Conservation (phyloP, 257 asterid genomes). For the Fraxinus pennsylvanica region DNA sequence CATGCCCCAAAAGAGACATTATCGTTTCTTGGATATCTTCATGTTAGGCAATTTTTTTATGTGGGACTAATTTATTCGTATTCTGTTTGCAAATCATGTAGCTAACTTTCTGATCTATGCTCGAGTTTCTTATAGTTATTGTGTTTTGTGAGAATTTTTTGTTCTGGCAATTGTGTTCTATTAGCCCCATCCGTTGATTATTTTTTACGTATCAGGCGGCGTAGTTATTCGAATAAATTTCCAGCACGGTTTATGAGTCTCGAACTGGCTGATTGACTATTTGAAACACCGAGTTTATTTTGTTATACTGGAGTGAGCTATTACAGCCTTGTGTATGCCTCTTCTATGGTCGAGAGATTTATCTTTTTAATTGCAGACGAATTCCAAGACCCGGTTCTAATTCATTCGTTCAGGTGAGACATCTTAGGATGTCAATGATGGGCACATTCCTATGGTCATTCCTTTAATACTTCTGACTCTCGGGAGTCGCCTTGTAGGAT, state of each 20-base stretch:
- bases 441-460: not conserved
- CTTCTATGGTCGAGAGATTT: not conserved
- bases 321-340: too few species aligned
- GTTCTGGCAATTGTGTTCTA: not conserved
- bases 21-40: conserved; percentile 19
- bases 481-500: too few species aligned
- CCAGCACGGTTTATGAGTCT: not conserved
- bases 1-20: conserved; percentile 23
- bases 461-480: not conserved
- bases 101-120: not conserved
- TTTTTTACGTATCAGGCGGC: not conserved
- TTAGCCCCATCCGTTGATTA: not conserved
- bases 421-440: not conserved
- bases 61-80: not conserved
- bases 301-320: not conserved
- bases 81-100: not conserved
- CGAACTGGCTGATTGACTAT: not conserved
- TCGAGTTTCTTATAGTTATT: not conserved
- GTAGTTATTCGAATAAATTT: not conserved
- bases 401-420: not conserved
- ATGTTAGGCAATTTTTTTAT: conserved; percentile 10
- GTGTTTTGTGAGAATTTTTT: not conserved
- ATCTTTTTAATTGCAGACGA: not conserved
- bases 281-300: not conserved
- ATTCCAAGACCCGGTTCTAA: not conserved